Evolutionary conservation across 345 rosid species (phyloP).

Genomic region (Arabidopsis arenosa): DNA sequence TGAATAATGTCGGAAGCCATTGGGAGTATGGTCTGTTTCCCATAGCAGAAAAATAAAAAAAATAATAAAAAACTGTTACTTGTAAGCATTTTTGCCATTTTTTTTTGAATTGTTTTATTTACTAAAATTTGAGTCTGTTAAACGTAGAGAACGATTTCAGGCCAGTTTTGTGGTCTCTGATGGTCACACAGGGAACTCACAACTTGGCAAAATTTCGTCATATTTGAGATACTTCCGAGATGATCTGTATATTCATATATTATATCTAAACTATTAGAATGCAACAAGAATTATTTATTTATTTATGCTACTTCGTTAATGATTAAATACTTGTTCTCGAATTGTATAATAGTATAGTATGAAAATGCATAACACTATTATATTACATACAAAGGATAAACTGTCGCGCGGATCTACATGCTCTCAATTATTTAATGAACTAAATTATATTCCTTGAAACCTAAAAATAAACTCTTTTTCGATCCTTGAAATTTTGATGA

Average conservation of each 20-base stretch:
- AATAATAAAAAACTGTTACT: no score
- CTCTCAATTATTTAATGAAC: constrained; percentile 13
- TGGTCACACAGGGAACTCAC: constrained; percentile 24
- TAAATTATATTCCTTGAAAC: background rate
- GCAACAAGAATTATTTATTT: constrained; percentile 2
- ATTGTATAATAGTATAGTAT: background rate
- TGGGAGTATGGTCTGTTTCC: no score
- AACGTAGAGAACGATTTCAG: constrained; percentile 1
- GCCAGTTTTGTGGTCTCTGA: constrained; percentile 29
- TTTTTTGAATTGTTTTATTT: background rate
- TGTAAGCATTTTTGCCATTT: background rate
- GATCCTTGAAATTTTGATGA: constrained; percentile 12
- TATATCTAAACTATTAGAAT: constrained; percentile 12
- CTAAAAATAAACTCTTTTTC: background rate
- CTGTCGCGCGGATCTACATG: constrained; percentile 22
- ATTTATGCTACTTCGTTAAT: background rate
- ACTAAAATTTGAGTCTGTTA: background rate
- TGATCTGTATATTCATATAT: background rate
- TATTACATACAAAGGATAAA: constrained; percentile 10
- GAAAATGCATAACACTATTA: constrained; percentile 1
- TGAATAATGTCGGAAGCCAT: no score
- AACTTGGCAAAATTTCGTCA: constrained; percentile 22
- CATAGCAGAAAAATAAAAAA: no score
- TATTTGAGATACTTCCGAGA: constrained; percentile 12
- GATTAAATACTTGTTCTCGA: background rate